phyloP scores from a whole-genome alignment of 345 rosid species.

The Bruguiera sexangula region DNA sequence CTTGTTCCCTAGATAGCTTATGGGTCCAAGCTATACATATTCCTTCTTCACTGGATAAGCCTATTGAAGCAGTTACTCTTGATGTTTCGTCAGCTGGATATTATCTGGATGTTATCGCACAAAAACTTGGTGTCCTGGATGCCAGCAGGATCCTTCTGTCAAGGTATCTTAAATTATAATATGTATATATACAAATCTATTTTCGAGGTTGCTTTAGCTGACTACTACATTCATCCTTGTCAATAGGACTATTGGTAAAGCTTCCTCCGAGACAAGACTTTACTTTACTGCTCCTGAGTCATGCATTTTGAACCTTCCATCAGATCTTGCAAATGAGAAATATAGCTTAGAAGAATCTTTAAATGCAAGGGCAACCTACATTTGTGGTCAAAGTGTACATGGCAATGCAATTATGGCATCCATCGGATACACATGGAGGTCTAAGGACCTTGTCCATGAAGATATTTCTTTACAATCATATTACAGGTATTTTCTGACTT shows the following conservation, averaged over 20 bases:
- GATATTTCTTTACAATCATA: slow-evolving; percentile 61
- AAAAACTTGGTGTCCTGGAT: slow-evolving; percentile 51
- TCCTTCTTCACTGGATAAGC: slow-evolving; percentile 44
- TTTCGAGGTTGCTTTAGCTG: background rate
- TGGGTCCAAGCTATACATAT: slow-evolving; percentile 41
- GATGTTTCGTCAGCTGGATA: slow-evolving; percentile 44
- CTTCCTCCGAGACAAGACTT: slow-evolving; percentile 77
- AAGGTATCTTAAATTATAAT: slow-evolving; percentile 44
- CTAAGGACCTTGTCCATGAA: slow-evolving; percentile 57
- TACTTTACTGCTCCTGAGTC: slow-evolving; percentile 55
- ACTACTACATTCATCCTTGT: slow-evolving; percentile 23
- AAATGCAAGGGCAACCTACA: slow-evolving; percentile 76
- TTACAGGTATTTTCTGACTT: slow-evolving; percentile 56
- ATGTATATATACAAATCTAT: background rate
- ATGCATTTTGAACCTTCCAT: slow-evolving; percentile 31
- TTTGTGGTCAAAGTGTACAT: slow-evolving; percentile 61
- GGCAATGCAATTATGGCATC: slow-evolving; percentile 91
- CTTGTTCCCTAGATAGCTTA: slow-evolving; percentile 28
- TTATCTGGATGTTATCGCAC: slow-evolving; percentile 76
- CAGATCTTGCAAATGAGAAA: slow-evolving; percentile 28
- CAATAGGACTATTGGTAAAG: slow-evolving; percentile 75
- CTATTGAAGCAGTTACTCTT: slow-evolving; percentile 45
- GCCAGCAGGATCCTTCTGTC: slow-evolving; percentile 65
- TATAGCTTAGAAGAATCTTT: slow-evolving; percentile 32
- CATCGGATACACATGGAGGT: slow-evolving; percentile 77